A percentile compares a stretch with the other conserved stretches of the same genome.
phyloP scores from a whole-genome alignment of 2,329 filamentous ascomycete genomes.

The Pseudodiploospora longispora region DNA sequence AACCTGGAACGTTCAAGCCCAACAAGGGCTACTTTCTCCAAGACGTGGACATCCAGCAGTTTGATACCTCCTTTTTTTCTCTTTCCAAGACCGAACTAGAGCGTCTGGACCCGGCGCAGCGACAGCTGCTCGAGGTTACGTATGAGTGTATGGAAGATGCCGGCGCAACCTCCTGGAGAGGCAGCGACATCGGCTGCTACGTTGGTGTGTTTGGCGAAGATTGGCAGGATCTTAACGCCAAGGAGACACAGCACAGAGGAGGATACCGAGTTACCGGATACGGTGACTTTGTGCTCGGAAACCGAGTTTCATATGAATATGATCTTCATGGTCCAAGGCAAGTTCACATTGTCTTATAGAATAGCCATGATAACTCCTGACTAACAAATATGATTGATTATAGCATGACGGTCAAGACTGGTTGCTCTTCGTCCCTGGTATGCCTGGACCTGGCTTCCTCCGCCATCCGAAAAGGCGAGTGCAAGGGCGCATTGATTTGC shows the following conservation, averaged over 20 bases:
- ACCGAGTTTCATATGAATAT: constrained; percentile 23
- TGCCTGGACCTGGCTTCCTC: constrained; percentile 20
- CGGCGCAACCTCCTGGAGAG: constrained; percentile 2
- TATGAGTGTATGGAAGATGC: constrained; percentile 11
- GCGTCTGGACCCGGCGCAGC: constrained; percentile 23
- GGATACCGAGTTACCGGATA: constrained; percentile 17
- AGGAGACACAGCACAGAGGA: constrained; percentile 5
- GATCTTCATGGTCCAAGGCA: constrained; percentile 14
- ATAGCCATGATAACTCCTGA: neutral
- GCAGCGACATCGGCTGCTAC: constrained; percentile 7
- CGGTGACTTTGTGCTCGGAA: constrained; percentile 17
- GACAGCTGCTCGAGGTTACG: constrained; percentile 21
- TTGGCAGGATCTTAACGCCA: constrained; percentile 4
- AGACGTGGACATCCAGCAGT: constrained; percentile 10
- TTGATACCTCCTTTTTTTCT: constrained; percentile 18
- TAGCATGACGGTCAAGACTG: constrained; percentile 23
- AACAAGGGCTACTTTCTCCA: constrained; percentile 12
- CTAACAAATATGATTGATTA: neutral
- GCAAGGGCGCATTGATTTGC: constrained; percentile 16
- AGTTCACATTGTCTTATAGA: too few species aligned
- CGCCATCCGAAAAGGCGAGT: constrained; percentile 15
- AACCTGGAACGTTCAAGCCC: constrained; percentile 3
- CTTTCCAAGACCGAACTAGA: constrained; percentile 18
- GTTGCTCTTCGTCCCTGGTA: constrained; percentile 21
- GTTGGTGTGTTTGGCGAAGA: constrained; percentile 11